Base-by-base conservation (phyloP, 306 rosid species). In the Fagus sylvatica region DNA sequence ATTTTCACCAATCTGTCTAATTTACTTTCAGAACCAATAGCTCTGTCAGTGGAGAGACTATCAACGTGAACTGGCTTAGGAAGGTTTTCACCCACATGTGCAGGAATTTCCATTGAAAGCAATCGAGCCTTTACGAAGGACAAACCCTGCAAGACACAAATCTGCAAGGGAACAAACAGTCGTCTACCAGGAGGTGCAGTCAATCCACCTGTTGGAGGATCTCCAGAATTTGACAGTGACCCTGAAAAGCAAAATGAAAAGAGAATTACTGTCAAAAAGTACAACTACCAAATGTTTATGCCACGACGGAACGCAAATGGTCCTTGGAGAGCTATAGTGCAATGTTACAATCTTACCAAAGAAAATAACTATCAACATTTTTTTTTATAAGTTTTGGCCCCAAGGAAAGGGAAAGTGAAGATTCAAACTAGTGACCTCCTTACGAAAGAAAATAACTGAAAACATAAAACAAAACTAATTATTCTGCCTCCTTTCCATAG, bases 21-120 rank as follows among this genome's bases (percentile, higher is more conserved):
- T 82, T 91, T 88, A 72, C 77, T 74, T 65, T 75, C 82, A 12
- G 93, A 70, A 36, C 82, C 87, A 62, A 76, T 57, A 48, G 85
- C 79, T 83, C 76, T 86, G 77, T 77, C 93, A 37, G 61, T 61
- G 62, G 85, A 85, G 69, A 67, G 60, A 54, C 81, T 61, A 78
- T 84, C 87, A 41, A 68, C 40, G 55, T 82, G 83, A 67, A 82
- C 86, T 43, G 85, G 76, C 72, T 74, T 85, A 2, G 94, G 93
- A 88, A 96, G 91, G 83, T 70, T 86, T 81, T 91, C 90, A 71
- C 97, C 90, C 72, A 96, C 94, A 65, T 89, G 90, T 41, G 98
- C 99, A 71, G 99, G 98, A 91, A 96, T 91, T 72, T 96, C 99
- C 99, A 96, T 93, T 22, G 97, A 93, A 76, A 96, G 98, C 84